Base-by-base conservation (phyloP, 768 basidiomycete genomes). In the Gymnopilus junonius region DNA sequence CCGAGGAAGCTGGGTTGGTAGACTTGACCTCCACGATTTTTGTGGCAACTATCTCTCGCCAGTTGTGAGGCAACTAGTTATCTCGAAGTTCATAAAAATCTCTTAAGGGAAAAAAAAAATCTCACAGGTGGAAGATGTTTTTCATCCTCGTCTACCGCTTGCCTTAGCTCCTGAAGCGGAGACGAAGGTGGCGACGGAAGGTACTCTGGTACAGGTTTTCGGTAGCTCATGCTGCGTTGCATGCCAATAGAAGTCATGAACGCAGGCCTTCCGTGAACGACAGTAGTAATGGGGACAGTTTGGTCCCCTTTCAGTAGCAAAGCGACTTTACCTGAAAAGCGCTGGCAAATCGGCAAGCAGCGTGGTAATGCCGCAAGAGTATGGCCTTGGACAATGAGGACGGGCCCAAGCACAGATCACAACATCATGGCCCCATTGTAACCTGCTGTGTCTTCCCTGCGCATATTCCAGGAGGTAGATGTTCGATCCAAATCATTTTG, bases 161-260 rank as follows among this genome's bases (percentile, higher is more conserved):
- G 50, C 32, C 61, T 64, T 31, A 25, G n/a, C 29, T 58, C 46
- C 27, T 58, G 45, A 54, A 42, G 25, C 43, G 66, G 59, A 29
- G 65, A 58, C 20, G 60, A 62, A 31, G 64, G 84, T 5, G 89
- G 86, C 12, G 89, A 88, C 34, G 89, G 89, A 45, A 89, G 79
- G 74, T 85, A 90, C 56, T 76, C 75, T 3, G 90, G 90, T 40
- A 85, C 89, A 32, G 90, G 90, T 72, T 92, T 92, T 57, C 90
- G 81, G 73, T 89, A 87, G 73, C 85, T 88, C 83, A 85, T 85
- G 68, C 74, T 74, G 48, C 77, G 78, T 58, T 71, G 75, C 77
- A 81, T 75, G 23, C 20, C 39, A 50, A 45, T 37, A 64, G 59
- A 12, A 48, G 27, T 35, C 46, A 56, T 56, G 37, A 62, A 62